Evolutionary conservation across 2,329 filamentous ascomycete genomes (phyloP).

Genomic region (Colletotrichum godetiae): DNA sequence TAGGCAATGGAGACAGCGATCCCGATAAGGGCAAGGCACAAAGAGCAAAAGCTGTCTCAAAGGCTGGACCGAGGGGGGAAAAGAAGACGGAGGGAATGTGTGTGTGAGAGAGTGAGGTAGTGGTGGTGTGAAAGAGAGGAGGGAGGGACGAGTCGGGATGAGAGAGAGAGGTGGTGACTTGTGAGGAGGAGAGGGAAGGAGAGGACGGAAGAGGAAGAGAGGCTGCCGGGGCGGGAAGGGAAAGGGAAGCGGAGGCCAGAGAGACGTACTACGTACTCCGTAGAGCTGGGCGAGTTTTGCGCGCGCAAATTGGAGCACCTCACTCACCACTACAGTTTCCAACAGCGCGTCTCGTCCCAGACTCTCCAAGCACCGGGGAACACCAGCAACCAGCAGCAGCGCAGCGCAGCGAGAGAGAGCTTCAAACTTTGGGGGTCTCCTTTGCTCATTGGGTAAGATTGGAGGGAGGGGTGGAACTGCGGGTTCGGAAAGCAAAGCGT

Average conservation of each 20-base stretch:
- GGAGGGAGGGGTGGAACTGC: conserved; percentile 8
- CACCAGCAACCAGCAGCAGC: not conserved
- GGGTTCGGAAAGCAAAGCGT: conserved; percentile 12
- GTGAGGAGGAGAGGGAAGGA: not conserved
- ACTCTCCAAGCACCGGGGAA: not conserved
- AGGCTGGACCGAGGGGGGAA: conserved; percentile 7
- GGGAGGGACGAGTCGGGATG: conserved; percentile 9
- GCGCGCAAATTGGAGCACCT: conserved; percentile 30
- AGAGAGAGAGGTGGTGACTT: conserved; percentile 5
- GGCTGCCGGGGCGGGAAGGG: not conserved
- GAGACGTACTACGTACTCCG: no score
- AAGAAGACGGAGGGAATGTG: conserved; percentile 2
- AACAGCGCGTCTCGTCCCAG: no score
- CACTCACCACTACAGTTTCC: not conserved
- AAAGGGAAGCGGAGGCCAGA: not conserved
- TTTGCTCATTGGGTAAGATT: conserved; percentile 30
- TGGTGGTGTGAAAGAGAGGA: not conserved
- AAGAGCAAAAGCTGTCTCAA: conserved; percentile 22
- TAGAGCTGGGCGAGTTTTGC: conserved; percentile 10
- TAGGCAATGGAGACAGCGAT: conserved; percentile 19
- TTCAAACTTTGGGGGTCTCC: conserved; percentile 26
- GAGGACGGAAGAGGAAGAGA: not conserved
- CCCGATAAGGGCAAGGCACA: conserved; percentile 20
- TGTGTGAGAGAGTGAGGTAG: not conserved
- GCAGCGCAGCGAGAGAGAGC: not conserved